Evolutionary conservation across 345 rosid species (phyloP), one percentile per base, ranked within the genome.

Genomic region (Chamaenerion angustifolium): DNA sequence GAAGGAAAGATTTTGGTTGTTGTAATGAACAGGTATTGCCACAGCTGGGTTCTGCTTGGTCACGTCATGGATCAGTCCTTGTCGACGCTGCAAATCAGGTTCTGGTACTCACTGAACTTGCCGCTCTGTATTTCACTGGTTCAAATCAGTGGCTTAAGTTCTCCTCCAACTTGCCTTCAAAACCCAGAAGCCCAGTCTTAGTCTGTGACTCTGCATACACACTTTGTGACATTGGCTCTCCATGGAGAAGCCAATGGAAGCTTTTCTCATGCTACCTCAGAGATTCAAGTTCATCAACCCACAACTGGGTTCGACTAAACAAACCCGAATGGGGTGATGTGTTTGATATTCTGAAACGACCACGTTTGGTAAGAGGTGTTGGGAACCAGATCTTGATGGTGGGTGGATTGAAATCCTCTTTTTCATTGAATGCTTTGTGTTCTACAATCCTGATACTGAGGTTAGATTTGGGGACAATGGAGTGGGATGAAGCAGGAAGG

Each of bases 21-120:
- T 31, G 5, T 31, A 31, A 31, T 31, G 37, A 31, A 31, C 72
- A 57, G 47, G 81, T 79, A 4, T 64, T 89, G 46, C 97, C 95
- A 23, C 88, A 74, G 58, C 74, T 89, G 6, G 97, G 97, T 15
- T 85, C 95, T 1, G 95, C 97, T 37, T 89, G 97, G 95, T 89
- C 87, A 4, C 71, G 78, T 4, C 95, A 89, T 60, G 94, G 95
- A 11, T 70, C 85, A 0, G 94, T 89, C 17, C 71, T 89, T 1
- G 89, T 80, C 17, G 90, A 82, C 68, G 75, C 83, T 0, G 64
- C 51, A 2, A 82, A 72, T 53, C 68, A 82, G 54, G 97, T 80
- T 54, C 82, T 85, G 83, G 97, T 85, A 8, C 67, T 89, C 11
- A 76, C 85, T 0, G 95, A 85, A 51, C 81, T 85, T 40, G 90